phyloP scores from a whole-genome alignment of 192 early-diverging fungal species.

The Phycomyces blakesleeanus region DNA sequence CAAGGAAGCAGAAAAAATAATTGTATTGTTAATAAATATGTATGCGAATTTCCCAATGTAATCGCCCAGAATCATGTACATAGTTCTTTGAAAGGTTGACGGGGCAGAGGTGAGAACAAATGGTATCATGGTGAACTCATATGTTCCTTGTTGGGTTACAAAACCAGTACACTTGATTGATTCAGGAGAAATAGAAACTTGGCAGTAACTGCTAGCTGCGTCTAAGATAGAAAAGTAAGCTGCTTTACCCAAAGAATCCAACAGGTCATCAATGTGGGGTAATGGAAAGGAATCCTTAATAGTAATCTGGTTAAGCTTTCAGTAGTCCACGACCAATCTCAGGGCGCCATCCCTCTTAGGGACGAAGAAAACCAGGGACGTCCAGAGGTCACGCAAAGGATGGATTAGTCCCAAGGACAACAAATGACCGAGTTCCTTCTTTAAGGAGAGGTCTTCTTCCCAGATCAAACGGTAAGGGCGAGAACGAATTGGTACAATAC shows the following conservation, averaged over 20 bases:
- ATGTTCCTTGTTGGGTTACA: slow-evolving; percentile 38
- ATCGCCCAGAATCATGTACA: neutral
- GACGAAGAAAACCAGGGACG: slow-evolving; percentile 37
- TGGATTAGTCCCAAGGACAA: neutral
- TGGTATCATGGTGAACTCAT: slow-evolving; percentile 54
- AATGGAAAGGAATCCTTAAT: slow-evolving; percentile 36
- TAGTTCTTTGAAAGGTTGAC: slow-evolving; percentile 46
- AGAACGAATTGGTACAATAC: neutral
- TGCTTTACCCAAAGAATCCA: slow-evolving; percentile 17
- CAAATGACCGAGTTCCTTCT: neutral
- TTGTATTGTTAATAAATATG: slow-evolving; percentile 36
- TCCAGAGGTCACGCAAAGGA: neutral
- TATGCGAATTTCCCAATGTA: slow-evolving; percentile 4
- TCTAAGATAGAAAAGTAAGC: slow-evolving; percentile 23
- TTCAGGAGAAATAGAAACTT: slow-evolving; percentile 3
- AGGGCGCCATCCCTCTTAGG: slow-evolving; percentile 36
- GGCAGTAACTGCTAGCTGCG: slow-evolving; percentile 21
- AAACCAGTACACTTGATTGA: slow-evolving; percentile 24
- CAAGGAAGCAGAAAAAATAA: slow-evolving; percentile 24
- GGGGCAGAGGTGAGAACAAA: slow-evolving; percentile 64
- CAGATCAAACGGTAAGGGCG: neutral
- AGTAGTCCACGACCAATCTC: slow-evolving; percentile 41
- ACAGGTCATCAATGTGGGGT: slow-evolving; percentile 33
- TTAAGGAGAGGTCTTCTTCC: neutral
- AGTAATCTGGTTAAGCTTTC: slow-evolving; percentile 37